Percentiles rank a stretch among this genome's conserved stretches.
Evolutionary conservation across 2,329 filamentous ascomycete species (phyloP).

Genomic region (Coniochaeta sp.): DNA sequence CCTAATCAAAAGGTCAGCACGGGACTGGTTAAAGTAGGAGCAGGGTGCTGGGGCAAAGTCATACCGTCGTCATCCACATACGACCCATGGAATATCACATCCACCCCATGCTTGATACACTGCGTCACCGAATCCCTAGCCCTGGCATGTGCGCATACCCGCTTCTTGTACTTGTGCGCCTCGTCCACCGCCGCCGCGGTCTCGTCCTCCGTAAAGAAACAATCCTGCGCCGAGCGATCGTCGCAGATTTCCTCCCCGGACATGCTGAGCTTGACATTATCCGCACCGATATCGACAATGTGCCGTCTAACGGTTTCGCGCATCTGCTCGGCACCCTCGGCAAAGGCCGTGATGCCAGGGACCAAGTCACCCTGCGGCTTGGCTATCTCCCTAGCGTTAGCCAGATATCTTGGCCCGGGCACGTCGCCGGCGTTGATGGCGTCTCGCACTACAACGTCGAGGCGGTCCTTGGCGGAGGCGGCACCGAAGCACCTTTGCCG

Average conservation of each 20-base stretch:
- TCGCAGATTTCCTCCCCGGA: conserved; percentile 21
- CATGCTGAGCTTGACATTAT: conserved; percentile 38
- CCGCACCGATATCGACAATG: conserved; percentile 26
- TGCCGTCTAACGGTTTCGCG: conserved; percentile 28
- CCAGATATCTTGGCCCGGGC: conserved; percentile 38
- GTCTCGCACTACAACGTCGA: conserved; percentile 39
- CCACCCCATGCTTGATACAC: conserved; percentile 34
- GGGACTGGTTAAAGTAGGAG: neutral
- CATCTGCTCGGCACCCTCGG: conserved; percentile 32
- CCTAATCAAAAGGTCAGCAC: conserved; percentile 9
- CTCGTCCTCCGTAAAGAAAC: conserved; percentile 37
- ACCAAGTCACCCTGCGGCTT: conserved; percentile 35
- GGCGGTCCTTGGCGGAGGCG: conserved; percentile 35
- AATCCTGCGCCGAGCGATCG: conserved; percentile 29
- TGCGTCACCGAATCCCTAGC: conserved; percentile 35
- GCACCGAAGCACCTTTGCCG: conserved; percentile 35
- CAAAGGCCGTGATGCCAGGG: conserved; percentile 22
- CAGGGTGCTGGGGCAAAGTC: too few species aligned
- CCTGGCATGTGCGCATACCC: conserved; percentile 36
- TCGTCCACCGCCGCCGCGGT: conserved; percentile 40
- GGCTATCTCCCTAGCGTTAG: conserved; percentile 42
- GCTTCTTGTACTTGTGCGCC: conserved; percentile 29
- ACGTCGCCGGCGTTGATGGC: conserved; percentile 41
- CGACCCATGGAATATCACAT: conserved; percentile 39
- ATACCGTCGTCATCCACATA: conserved; percentile 32